Base-by-base conservation (phyloP, 257 asterid genomes). In the Jaltomata sinuosa region DNA sequence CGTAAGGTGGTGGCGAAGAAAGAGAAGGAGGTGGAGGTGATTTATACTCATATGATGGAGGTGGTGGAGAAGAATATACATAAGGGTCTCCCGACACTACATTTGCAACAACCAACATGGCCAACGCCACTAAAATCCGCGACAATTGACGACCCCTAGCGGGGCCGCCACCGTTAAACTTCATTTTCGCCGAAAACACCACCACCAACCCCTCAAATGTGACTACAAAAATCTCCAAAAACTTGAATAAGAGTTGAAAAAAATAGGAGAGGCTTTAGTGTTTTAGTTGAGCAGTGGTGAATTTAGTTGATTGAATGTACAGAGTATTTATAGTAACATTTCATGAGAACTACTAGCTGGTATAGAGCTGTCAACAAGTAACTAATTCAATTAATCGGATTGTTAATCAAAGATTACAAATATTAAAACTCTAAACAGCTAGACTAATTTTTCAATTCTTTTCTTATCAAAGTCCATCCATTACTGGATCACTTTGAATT, bases 81-180 rank as follows among this genome's bases (percentile, higher is more conserved):
- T 83, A 86, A 14, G 87, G 80, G 55, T 86, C 87, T 10, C 74
- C 89, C 3, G 86, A 81, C 10, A 49, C 85, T 22, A 84, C 81
- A 40, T 52, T 84, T 3, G 80, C 53, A 42, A 59, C 65, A 19
- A 71, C 80, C 83, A 86, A 71, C 11, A 84, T 45, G 10, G 79
- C 83, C 85, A 84, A 80, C 16, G 76, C 80, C 85, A 68, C 87
- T 49, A 86, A 8, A 8, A 85, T 25, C 4, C n/a, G 72, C 34
- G 61, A 65, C 81, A 71, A 54, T 11, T 52, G 61, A 47, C 83
- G 80, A 61, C 87, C 89, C 87, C 89, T 19, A 0, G 25, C 3
- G 47, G 87, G 87, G 85, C 68, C 76, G 87, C 86, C 64, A 50
- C 82, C 80, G n/a, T 80, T 84, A 42, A 8, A 65, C 83, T 12